Evolutionary conservation across 2,329 filamentous ascomycete genomes (phyloP).

Genomic region (Chaetomiaceae sp.): DNA sequence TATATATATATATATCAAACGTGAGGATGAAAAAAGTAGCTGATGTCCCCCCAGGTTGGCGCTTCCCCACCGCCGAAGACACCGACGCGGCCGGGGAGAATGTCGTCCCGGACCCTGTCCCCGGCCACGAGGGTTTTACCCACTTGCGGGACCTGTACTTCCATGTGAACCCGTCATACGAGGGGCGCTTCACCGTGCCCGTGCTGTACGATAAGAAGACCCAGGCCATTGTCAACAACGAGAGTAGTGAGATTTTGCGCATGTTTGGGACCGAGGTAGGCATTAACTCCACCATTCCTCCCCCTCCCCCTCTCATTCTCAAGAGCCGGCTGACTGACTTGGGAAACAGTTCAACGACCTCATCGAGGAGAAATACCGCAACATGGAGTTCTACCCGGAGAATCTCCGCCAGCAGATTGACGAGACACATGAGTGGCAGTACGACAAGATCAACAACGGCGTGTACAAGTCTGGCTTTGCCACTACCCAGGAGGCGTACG

Average conservation of each 20-base stretch:
- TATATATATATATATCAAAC: no score
- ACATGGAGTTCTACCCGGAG: conserved; percentile 64
- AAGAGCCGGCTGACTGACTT: neutral
- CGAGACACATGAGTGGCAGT: conserved; percentile 74
- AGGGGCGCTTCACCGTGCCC: conserved; percentile 81
- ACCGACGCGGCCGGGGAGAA: conserved; percentile 53
- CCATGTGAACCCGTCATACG: conserved; percentile 64
- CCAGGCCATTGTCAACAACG: conserved; percentile 80
- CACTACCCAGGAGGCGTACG: conserved; percentile 77
- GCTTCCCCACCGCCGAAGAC: conserved; percentile 66
- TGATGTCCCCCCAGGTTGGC: conserved; percentile 60
- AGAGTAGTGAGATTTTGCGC: conserved; percentile 86
- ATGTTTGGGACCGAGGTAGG: conserved; percentile 75
- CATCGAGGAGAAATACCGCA: conserved; percentile 55
- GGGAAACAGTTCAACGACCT: conserved; percentile 65
- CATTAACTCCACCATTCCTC: neutral
- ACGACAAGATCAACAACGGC: conserved; percentile 67
- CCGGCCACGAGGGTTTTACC: conserved; percentile 64
- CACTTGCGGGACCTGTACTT: conserved; percentile 80
- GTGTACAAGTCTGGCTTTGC: conserved; percentile 79
- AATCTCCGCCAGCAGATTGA: conserved; percentile 67
- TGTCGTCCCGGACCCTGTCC: conserved; percentile 63
- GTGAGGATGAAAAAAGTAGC: no score
- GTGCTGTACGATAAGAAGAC: conserved; percentile 76
- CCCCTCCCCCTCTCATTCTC: neutral